A percentile compares a stretch with the other conserved stretches of the same genome.
Conservation (phyloP, 2,329 filamentous ascomycete genomes). For the Aspergillus texensis region DNA sequence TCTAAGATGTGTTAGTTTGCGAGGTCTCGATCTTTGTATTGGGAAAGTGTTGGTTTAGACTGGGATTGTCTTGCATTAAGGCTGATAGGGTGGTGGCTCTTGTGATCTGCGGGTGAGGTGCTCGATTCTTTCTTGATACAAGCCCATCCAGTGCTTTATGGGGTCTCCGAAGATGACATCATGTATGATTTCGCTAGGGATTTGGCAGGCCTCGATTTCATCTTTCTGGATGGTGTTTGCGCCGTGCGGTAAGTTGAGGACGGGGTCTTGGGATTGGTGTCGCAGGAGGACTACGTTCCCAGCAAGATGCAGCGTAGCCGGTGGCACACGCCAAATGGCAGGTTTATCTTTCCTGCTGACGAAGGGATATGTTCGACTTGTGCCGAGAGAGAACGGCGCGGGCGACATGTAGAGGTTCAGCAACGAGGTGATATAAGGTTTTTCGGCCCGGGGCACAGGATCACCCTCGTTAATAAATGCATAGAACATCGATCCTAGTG, state of each 20-base stretch:
- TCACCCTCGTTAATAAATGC: constrained; percentile 86
- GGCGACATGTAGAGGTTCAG: constrained; percentile 70
- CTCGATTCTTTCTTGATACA: constrained; percentile 75
- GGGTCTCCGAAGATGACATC: constrained; percentile 80
- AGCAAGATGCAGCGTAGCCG: constrained; percentile 63
- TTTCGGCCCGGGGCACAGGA: constrained; percentile 75
- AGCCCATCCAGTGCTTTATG: constrained; percentile 75
- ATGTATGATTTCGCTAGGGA: constrained; percentile 68
- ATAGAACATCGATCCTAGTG: constrained; percentile 68
- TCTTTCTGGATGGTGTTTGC: constrained; percentile 41
- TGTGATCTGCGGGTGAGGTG: constrained; percentile 20
- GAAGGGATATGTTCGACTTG: constrained; percentile 12
- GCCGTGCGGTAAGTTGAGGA: not conserved
- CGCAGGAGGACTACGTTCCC: constrained; percentile 70
- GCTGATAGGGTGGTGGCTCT: not conserved
- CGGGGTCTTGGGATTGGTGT: not conserved
- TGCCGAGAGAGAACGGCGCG: constrained; percentile 42
- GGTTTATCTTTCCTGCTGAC: constrained; percentile 29
- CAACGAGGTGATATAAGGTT: constrained; percentile 71
- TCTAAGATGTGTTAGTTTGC: not conserved
- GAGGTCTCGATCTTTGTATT: not conserved
- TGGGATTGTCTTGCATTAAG: not conserved
- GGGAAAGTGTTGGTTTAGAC: not conserved
- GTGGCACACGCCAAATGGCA: constrained; percentile 16
- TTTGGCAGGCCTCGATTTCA: constrained; percentile 68